Base-by-base conservation (phyloP, 768 basidiomycete genomes). In the Pleurotus tuber-regium region DNA sequence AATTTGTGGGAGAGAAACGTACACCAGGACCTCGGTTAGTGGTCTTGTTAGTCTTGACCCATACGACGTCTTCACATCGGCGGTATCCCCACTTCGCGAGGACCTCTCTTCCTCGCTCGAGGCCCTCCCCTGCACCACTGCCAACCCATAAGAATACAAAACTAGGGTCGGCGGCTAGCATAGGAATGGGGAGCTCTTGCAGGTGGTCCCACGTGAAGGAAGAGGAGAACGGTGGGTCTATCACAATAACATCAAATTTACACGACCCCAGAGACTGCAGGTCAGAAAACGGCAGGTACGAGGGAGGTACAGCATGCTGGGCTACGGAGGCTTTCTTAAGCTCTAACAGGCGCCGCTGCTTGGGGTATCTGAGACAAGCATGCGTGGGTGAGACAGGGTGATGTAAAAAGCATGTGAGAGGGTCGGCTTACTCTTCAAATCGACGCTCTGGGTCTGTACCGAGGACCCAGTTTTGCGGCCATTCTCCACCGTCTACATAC, bases 111-210 rank as follows among this genome's bases (percentile, higher is more conserved):
- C 97, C 97, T 28, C 87, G 77, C 65, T 99, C 97, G 24, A 99
- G 75, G 0, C 94, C 97, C 43, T 91, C 92, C 2, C 87, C 85
- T 4, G 89, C 88, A 2, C 93, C 93, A 55, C 83, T 86, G 4
- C 97, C 97, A 1, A 97, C 93, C 96, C 96, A 98, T 50, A 99
- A 74, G 65, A 96, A 94, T 10, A 98, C 77, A 60, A 98, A 99
- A 19, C 88, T 88, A 0, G 95, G 96, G 59, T 96, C 96, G 0
- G 91, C 87, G 0, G 92, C 89, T 26, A 97, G 77, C 19, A 80
- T 71, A 2, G 92, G 84, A 33, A 98, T 75, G 0, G 93, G 92
- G 0, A 98, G 73, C 24, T 86, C 80, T 44, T 89, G 83, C 6
- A 96, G 82, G 31, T 89, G 77, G 31, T 87, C 84, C 92, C 92